These are phyloP conservation scores for Pseudodiploospora longispora DNA, from an alignment of 2,329 filamentous ascomycete species.

Conservation along the genomic window DNA sequence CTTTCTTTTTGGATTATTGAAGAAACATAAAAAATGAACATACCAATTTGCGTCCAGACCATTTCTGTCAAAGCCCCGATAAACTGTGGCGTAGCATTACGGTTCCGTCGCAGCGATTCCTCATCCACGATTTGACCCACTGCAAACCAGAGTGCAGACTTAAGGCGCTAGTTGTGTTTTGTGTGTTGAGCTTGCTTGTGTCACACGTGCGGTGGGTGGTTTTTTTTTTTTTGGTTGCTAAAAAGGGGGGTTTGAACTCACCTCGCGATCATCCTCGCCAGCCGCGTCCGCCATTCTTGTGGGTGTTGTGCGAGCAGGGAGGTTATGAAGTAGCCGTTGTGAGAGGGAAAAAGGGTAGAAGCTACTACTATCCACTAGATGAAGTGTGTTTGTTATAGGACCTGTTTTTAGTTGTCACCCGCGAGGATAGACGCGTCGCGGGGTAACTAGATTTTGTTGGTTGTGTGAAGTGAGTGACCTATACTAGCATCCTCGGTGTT, in stretches of 20 bases:
- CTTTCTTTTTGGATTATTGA: background rate
- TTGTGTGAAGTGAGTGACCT: too few species aligned
- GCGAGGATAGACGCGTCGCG: too few species aligned
- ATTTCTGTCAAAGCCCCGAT: conserved; percentile 81
- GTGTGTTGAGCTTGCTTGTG: background rate
- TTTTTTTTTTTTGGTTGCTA: background rate
- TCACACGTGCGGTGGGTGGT: background rate
- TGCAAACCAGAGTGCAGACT: conserved; percentile 76
- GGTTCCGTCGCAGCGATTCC: conserved; percentile 51
- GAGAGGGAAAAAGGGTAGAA: conserved; percentile 1
- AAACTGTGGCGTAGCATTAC: conserved; percentile 88
- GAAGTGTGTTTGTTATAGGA: too few species aligned
- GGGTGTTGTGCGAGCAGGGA: too few species aligned
- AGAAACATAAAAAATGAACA: background rate
- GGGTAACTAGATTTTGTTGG: too few species aligned
- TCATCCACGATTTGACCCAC: conserved; percentile 86
- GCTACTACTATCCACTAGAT: background rate
- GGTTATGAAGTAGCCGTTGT: too few species aligned
- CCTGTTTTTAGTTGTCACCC: too few species aligned
- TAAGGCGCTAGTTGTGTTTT: conserved; percentile 53
- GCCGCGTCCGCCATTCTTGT: conserved; percentile 24
- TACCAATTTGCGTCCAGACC: conserved; percentile 80
- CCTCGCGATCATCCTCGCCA: conserved; percentile 28
- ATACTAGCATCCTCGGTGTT: too few species aligned
- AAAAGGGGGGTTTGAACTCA: conserved; percentile 8